These are phyloP conservation scores for Microthyrium microscopicum DNA, from an alignment of 2,329 filamentous ascomycete species.

Conservation along the genomic window DNA sequence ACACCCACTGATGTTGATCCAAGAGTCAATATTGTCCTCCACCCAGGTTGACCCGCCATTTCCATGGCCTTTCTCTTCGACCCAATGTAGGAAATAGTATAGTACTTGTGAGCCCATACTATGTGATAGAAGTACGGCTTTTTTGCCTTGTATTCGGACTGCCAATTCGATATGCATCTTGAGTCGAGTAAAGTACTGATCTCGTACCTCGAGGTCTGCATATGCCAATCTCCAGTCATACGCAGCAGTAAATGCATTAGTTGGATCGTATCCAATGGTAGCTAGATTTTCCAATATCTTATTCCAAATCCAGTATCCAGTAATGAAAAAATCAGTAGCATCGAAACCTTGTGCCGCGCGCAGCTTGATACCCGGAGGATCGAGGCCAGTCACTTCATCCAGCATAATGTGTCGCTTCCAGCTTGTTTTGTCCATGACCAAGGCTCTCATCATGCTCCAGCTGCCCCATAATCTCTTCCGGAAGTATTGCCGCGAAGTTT, in stretches of 20 bases:
- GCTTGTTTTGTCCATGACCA: constrained; percentile 79
- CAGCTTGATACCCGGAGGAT: constrained; percentile 79
- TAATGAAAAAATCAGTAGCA: constrained; percentile 86
- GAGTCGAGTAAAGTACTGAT: constrained; percentile 84
- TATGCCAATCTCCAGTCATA: constrained; percentile 94
- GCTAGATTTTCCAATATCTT: constrained; percentile 96
- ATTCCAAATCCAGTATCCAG: constrained; percentile 96
- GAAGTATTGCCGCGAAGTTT: constrained; percentile 76
- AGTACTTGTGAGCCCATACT: constrained; percentile 96
- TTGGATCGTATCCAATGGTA: constrained; percentile 89
- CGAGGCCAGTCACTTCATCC: constrained; percentile 76
- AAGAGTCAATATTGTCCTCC: constrained; percentile 73
- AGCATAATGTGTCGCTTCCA: constrained; percentile 98
- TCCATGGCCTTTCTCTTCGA: constrained; percentile 61
- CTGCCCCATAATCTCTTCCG: constrained; percentile 90
- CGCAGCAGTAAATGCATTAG: constrained; percentile 48
- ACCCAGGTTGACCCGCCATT: constrained; percentile 79
- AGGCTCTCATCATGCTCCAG: constrained; percentile 95
- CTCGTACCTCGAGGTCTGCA: constrained; percentile 70
- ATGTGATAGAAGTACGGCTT: constrained; percentile 77
- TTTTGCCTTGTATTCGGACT: constrained; percentile 53
- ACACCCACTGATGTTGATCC: constrained; percentile 97
- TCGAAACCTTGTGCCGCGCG: constrained; percentile 93
- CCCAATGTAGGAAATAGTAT: constrained; percentile 72
- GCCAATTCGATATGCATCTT: constrained; percentile 84